A percentile compares a stretch with the other conserved stretches of the same genome.
Conservation (phyloP, 352 stramenopile species). For the Globisporangium spinosum region DNA sequence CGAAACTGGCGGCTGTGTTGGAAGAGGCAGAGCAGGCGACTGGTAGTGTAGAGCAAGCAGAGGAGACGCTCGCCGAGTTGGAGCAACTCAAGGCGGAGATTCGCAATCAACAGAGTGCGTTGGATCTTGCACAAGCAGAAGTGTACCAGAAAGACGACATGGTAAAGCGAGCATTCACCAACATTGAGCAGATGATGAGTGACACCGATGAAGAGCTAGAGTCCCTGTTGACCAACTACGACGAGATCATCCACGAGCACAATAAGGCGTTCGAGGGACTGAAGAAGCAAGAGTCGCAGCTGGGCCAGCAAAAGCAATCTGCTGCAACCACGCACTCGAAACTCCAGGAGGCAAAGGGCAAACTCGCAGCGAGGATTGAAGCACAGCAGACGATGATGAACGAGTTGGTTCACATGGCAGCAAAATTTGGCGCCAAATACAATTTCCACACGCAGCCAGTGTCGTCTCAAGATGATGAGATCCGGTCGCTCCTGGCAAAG, state of each 20-base stretch:
- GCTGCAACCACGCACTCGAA: constrained; percentile 31
- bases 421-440: constrained; percentile 52
- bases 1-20: constrained; percentile 36
- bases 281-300: constrained; percentile 28
- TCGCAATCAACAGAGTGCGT: constrained; percentile 24
- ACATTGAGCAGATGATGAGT: constrained; percentile 69
- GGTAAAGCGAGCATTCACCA: constrained; percentile 35
- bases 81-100: constrained; percentile 47
- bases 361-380: constrained; percentile 53
- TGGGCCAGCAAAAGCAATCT: constrained; percentile 21
- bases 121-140: constrained; percentile 38
- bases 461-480: constrained; percentile 47
- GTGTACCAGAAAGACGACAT: constrained; percentile 36
- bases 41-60: constrained; percentile 35
- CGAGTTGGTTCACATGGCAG: constrained; percentile 43
- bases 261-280: constrained; percentile 28
- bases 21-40: constrained; percentile 34
- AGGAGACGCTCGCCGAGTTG: constrained; percentile 56
- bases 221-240: constrained; percentile 49
- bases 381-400: constrained; percentile 32
- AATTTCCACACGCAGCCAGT: constrained; percentile 49
- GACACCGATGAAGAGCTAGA: constrained; percentile 64
- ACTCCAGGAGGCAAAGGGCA: constrained; percentile 37
- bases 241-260: constrained; percentile 47
- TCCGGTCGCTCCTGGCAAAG: constrained; percentile 44